These are phyloP conservation scores for Calonectria pseudoreteaudii DNA, from an alignment of 2,329 filamentous ascomycete genomes.

Conservation along the genomic window DNA sequence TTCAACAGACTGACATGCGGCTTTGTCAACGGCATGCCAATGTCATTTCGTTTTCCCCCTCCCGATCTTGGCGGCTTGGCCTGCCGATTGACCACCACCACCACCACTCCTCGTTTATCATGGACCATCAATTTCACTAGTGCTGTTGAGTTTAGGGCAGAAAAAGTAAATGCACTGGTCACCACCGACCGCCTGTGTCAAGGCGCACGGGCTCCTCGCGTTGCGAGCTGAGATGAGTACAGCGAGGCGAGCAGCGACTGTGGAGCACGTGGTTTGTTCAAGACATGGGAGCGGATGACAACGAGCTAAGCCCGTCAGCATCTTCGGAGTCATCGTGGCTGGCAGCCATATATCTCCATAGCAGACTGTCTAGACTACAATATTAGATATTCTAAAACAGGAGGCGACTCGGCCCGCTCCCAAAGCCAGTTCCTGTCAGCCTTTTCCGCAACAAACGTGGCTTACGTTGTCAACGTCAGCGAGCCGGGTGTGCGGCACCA, in stretches of 20 bases:
- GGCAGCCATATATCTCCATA: background rate
- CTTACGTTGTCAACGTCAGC: conserved; percentile 10
- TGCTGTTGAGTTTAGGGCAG: background rate
- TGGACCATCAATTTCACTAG: background rate
- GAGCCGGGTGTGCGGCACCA: background rate
- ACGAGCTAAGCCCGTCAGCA: background rate
- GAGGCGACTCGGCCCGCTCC: background rate
- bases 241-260: background rate
- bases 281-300: background rate
- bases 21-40: background rate
- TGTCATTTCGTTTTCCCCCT: background rate
- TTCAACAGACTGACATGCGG: background rate
- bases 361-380: background rate
- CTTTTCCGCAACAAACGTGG: background rate
- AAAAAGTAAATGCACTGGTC: background rate
- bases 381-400: background rate
- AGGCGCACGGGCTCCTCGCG: background rate
- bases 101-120: background rate
- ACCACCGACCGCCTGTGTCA: background rate
- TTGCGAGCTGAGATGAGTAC: background rate
- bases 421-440: background rate
- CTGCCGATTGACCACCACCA: background rate
- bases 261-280: background rate
- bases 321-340: background rate
- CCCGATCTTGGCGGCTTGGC: background rate